phyloP scores from a whole-genome alignment of 1,284 basidiomycete species.

The Ustilago nuda region DNA sequence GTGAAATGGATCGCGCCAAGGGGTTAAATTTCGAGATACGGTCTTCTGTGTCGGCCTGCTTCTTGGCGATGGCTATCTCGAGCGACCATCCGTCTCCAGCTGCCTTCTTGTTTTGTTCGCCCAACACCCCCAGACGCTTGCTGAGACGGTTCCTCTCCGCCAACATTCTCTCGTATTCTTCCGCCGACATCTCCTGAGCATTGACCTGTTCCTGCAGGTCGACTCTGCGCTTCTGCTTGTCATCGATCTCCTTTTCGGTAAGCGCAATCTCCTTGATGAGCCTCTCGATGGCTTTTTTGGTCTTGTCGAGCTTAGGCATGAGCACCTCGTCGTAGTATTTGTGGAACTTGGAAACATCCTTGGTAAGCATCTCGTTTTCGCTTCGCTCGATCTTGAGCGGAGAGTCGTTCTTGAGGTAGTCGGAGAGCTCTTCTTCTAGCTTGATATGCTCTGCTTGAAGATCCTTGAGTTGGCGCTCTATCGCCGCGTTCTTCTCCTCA shows the following conservation, averaged over 20 bases:
- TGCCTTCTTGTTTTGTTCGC: slow-evolving; percentile 52
- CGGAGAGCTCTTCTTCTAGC: slow-evolving; percentile 50
- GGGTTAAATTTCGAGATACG: slow-evolving; percentile 56
- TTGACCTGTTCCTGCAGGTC: slow-evolving; percentile 59
- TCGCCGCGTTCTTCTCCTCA: slow-evolving; percentile 50
- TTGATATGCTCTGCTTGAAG: slow-evolving; percentile 53
- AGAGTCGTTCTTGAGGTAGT: slow-evolving; percentile 51
- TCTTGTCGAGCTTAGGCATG: slow-evolving; percentile 64
- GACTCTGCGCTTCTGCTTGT: slow-evolving; percentile 50
- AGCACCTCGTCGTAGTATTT: slow-evolving; percentile 65
- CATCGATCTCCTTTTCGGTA: slow-evolving; percentile 52
- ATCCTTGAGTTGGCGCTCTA: slow-evolving; percentile 53
- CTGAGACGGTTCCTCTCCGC: slow-evolving; percentile 56
- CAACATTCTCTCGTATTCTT: slow-evolving; percentile 64
- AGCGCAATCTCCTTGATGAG: slow-evolving; percentile 51
- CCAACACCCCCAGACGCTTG: slow-evolving; percentile 54
- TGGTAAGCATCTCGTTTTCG: slow-evolving; percentile 58
- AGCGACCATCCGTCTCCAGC: slow-evolving; percentile 56
- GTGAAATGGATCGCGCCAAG: slow-evolving; percentile 49
- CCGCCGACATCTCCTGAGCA: slow-evolving; percentile 62
- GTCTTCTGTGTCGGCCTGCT: slow-evolving; percentile 62
- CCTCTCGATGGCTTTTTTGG: slow-evolving; percentile 55
- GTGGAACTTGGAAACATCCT: slow-evolving; percentile 64
- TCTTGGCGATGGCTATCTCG: slow-evolving; percentile 61
- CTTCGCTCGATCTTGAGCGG: slow-evolving; percentile 59